A percentile compares a stretch with the other conserved stretches of the same genome.
phyloP scores from a whole-genome alignment of 139 green algal genomes.

The Tetraselmis striata region DNA sequence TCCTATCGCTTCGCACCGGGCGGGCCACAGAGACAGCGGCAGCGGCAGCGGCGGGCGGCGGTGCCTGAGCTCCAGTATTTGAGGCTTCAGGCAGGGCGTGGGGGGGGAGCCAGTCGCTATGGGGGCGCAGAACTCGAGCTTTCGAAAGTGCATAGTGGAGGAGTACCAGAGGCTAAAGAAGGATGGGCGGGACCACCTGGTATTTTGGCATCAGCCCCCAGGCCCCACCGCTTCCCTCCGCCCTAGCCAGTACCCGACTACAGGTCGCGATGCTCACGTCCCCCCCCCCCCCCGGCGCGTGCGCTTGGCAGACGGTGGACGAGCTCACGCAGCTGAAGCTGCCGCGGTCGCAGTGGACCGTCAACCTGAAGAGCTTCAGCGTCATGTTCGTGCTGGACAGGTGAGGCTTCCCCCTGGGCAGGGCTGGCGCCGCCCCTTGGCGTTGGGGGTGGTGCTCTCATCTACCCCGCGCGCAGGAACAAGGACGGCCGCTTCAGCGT shows the following conservation, averaged over 20 bases:
- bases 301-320: background rate
- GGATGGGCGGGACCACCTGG: constrained; percentile 7
- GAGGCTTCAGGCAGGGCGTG: too few relatives aligned
- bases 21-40: too few relatives aligned
- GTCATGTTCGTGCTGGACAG: constrained; percentile 42
- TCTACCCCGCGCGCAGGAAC: too few relatives aligned
- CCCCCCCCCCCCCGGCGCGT: too few relatives aligned
- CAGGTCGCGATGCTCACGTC: background rate
- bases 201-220: too few relatives aligned
- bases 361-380: constrained; percentile 24
- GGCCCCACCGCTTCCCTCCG: background rate
- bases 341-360: constrained; percentile 2
- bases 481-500: constrained; percentile 28
- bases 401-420: constrained; percentile 8
- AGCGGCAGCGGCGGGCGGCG: too few relatives aligned
- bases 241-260: background rate
- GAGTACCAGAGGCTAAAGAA: constrained; percentile 12
- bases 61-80: too few relatives aligned
- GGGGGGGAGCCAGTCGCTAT: too few relatives aligned
- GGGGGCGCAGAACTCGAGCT: constrained; percentile 7
- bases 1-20: too few relatives aligned
- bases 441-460: too few relatives aligned
- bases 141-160: constrained; percentile 6
- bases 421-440: too few relatives aligned
- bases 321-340: constrained; percentile 11